A percentile compares a stretch with the other conserved stretches of the same genome.
Conservation (phyloP, 176 grass and related monocot genomes). For the Olyra latifolia region DNA sequence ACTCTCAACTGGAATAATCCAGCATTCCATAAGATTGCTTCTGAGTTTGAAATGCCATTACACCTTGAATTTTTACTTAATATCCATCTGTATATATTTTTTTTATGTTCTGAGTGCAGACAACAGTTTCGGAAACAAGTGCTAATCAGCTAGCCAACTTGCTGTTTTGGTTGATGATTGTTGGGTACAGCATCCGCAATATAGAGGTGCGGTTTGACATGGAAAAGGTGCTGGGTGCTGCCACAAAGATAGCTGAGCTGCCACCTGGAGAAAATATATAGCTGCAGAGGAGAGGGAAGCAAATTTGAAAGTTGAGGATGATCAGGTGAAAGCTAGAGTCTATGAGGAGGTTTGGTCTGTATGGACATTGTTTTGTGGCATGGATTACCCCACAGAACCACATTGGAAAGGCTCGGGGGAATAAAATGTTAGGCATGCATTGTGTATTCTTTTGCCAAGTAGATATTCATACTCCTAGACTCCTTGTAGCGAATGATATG, state of each 20-base stretch:
- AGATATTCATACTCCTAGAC: too few species aligned
- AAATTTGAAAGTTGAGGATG: not conserved
- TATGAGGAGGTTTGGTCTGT: not conserved
- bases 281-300: not conserved
- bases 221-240: conserved; percentile 74
- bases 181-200: conserved; percentile 91
- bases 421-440: not conserved
- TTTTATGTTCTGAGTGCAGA: conserved; percentile 34
- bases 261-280: conserved; percentile 66
- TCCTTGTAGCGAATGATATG: too few species aligned
- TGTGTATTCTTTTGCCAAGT: too few species aligned
- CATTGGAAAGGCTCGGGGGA: not conserved
- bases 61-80: not conserved
- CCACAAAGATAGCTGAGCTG: conserved; percentile 62
- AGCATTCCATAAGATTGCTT: not conserved
- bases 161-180: conserved; percentile 88
- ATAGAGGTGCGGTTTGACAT: conserved; percentile 95
- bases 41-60: not conserved
- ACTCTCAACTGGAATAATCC: not conserved
- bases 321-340: not conserved
- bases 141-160: conserved; percentile 75
- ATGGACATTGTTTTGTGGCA: not conserved
- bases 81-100: not conserved
- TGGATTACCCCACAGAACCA: not conserved
- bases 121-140: conserved; percentile 68